Base-by-base conservation (phyloP, 495 filamentous ascomycete species). In the Penicillium samsonianum region DNA sequence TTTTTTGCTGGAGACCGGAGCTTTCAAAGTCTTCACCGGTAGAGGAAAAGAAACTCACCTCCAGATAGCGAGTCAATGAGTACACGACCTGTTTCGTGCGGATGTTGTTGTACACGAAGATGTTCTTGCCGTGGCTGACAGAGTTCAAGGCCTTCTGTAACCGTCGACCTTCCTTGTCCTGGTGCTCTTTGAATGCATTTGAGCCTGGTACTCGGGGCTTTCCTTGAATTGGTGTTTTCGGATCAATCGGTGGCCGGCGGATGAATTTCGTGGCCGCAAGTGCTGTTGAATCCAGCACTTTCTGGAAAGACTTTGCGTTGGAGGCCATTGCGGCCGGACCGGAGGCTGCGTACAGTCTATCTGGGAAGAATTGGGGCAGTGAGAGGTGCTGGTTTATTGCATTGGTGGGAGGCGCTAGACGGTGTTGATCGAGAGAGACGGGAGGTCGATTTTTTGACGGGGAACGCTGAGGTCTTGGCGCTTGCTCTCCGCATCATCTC, bases 21-120 rank as follows among this genome's bases (percentile, higher is more conserved):
- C 12, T 50, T 38, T 23, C 28, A 19, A 28, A 8, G 17, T 12
- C 8, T 16, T 10, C 16, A 3, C 4, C 17, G 8, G 20, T 3
- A 5, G n/a, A 4, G 14, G 10, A 31, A 22, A 46, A 16, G 37
- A 35, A 22, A 64, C 79, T 65, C 76, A 96, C 91, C 62, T 89
- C 83, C 35, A 96, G 63, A 26, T 82, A 73, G 47, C 84, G 84
- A 7, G 76, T 82, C 60, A 92, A 74, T 5, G 90, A 93, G 71
- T 95, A 96, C 45, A 97, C 74, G 28, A 94, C 86, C 70, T 93
- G 86, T 51, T 91, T 90, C 35, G 87, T 88, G 57, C 86, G 78
- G 55, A 92, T 79, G 72, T 98, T 87, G 70, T 82, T 82, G 75
- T 88, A 96, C 68, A 90, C 80, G 75, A 84, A 98, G 74, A 98